These are phyloP conservation scores for Chenopodium formosanum DNA, from an alignment of 148 eudicot species.

Conservation along the genomic window DNA sequence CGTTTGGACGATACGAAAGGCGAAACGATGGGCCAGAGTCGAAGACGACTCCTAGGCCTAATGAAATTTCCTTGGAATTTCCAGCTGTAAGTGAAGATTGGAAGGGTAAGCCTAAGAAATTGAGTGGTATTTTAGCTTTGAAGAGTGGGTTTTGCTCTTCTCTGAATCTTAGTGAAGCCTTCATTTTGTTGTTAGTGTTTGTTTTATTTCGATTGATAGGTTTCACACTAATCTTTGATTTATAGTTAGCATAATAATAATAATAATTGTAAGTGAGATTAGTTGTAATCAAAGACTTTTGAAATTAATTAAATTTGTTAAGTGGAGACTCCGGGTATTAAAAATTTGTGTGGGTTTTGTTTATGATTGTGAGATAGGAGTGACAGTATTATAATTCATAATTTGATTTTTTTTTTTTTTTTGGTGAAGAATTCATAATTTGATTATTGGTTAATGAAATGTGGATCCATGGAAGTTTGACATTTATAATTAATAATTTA, in stretches of 20 bases:
- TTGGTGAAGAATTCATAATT: no score
- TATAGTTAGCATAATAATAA: neutral
- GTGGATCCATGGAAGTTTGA: no score
- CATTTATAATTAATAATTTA: no score
- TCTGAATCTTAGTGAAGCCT: conserved; percentile 80
- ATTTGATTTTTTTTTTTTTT: no score
- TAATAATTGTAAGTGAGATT: no score
- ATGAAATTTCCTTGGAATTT: conserved; percentile 61
- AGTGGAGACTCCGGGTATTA: neutral
- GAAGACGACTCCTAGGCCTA: conserved; percentile 56
- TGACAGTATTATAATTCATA: neutral
- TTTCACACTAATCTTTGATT: no score
- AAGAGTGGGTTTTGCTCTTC: conserved; percentile 75
- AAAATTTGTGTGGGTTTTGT: neutral
- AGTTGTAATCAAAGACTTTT: neutral
- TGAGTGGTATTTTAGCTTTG: conserved; percentile 75
- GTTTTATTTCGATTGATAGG: neutral
- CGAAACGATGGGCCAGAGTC: conserved; percentile 72
- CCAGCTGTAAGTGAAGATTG: conserved; percentile 67
- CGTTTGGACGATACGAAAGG: conserved; percentile 74
- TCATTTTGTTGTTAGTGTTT: conserved; percentile 38
- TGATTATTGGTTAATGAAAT: no score
- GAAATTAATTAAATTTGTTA: neutral
- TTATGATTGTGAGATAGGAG: neutral
- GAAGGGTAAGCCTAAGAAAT: conserved; percentile 57